phyloP scores from a whole-genome alignment of 2,329 filamentous ascomycete species.

The Pleoardoris graminearum region DNA sequence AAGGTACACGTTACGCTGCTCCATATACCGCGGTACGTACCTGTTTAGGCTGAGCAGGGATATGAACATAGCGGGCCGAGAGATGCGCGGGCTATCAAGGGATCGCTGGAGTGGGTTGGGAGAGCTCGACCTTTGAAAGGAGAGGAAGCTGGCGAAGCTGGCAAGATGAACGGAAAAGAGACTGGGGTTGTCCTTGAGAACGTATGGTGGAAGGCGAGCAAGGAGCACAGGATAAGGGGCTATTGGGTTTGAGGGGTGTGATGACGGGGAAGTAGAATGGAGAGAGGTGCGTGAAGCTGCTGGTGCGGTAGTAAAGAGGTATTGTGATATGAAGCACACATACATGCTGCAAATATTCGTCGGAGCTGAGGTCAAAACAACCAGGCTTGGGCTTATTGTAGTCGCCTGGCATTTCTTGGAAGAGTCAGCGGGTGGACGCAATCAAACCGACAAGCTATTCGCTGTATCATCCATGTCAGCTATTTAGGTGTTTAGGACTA shows the following conservation, averaged over 20 bases:
- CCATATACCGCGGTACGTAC: not conserved
- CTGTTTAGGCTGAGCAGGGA: not conserved
- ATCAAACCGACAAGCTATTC: too few species aligned
- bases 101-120: not conserved
- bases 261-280: not conserved
- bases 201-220: not conserved
- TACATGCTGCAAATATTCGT: too few species aligned
- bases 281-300: not conserved
- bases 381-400: too few species aligned
- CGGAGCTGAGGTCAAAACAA: too few species aligned
- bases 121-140: not conserved
- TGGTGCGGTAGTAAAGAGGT: not conserved
- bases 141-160: not conserved
- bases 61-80: not conserved
- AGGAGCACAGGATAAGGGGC: not conserved
- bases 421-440: too few species aligned
- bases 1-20: not conserved
- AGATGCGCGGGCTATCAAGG: not conserved
- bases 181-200: not conserved
- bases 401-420: too few species aligned
- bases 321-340: too few species aligned
- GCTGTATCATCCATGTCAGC: too few species aligned
- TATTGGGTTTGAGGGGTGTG: not conserved
- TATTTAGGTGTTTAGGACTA: too few species aligned
- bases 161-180: not conserved